Percentiles rank a stretch among this genome's conserved stretches.
phyloP scores from a whole-genome alignment of 345 rosid species.

The Carallia brachiata region DNA sequence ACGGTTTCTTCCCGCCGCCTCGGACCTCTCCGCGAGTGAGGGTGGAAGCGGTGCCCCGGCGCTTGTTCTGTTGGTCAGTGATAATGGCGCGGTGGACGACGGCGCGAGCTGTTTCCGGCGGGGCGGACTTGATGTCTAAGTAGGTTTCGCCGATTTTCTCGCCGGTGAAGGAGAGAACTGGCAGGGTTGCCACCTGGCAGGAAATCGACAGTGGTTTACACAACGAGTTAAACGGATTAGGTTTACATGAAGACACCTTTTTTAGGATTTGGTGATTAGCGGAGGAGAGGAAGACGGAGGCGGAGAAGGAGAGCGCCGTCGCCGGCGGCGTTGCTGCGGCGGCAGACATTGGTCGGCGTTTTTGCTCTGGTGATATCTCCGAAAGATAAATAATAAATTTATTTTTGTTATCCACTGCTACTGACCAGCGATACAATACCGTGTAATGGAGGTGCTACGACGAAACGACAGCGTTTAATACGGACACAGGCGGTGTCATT shows the following conservation, averaged over 20 bases:
- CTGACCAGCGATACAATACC: background rate
- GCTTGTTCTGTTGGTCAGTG: slow-evolving; percentile 79
- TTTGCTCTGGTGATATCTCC: background rate
- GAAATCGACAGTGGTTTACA: slow-evolving; percentile 42
- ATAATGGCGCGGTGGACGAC: slow-evolving; percentile 82
- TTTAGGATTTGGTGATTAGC: slow-evolving; percentile 20
- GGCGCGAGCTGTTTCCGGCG: slow-evolving; percentile 78
- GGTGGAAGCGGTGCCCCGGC: slow-evolving; percentile 93
- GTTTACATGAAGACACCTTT: slow-evolving; percentile 13
- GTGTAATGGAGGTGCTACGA: background rate
- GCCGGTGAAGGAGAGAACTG: slow-evolving; percentile 73
- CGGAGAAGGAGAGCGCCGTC: slow-evolving; percentile 52
- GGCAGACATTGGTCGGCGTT: slow-evolving; percentile 44
- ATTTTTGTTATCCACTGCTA: background rate
- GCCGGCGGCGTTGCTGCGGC: slow-evolving; percentile 24
- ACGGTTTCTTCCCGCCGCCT: slow-evolving; percentile 91
- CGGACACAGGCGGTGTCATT: no score
- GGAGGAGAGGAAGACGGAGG: slow-evolving; percentile 19
- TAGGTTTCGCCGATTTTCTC: slow-evolving; percentile 78
- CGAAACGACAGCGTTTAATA: background rate
- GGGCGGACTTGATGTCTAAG: slow-evolving; percentile 78
- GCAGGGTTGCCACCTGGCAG: slow-evolving; percentile 58
- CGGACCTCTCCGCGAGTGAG: slow-evolving; percentile 84
- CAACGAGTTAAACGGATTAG: slow-evolving; percentile 17
- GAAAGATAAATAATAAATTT: background rate